Evolutionary conservation across 1,284 basidiomycete species (phyloP).

Genomic region (Flammula alnicola): DNA sequence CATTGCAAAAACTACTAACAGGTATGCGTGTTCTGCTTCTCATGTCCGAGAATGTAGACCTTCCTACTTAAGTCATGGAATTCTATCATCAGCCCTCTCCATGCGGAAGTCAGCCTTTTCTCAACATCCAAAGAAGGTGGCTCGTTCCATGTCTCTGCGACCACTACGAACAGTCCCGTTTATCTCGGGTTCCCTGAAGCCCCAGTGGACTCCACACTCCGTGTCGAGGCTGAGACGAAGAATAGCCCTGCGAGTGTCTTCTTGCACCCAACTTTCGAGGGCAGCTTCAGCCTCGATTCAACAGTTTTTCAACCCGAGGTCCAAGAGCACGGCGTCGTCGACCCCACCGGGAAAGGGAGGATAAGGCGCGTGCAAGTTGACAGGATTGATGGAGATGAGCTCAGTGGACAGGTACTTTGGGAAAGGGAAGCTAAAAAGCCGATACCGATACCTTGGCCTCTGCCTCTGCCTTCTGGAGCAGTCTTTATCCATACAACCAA

Average conservation of each 20-base stretch:
- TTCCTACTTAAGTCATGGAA: neutral
- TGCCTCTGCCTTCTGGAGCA: no score
- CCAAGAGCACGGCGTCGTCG: neutral
- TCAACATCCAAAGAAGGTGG: slow-evolving; percentile 20
- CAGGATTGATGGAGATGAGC: neutral
- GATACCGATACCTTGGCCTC: no score
- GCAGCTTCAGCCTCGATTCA: slow-evolving; percentile 38
- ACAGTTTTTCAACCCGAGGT: neutral
- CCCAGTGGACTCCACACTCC: slow-evolving; percentile 35
- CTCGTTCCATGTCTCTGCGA: slow-evolving; percentile 32
- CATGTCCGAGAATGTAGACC: no score
- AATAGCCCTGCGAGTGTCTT: slow-evolving; percentile 41
- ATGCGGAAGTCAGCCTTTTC: slow-evolving; percentile 10
- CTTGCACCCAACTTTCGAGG: slow-evolving; percentile 48
- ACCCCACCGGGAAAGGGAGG: slow-evolving; percentile 17
- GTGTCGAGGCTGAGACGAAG: slow-evolving; percentile 36
- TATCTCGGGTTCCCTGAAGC: slow-evolving; percentile 37
- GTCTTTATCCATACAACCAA: no score
- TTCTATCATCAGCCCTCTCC: slow-evolving; percentile 5
- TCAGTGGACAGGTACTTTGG: slow-evolving; percentile 9
- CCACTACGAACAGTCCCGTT: slow-evolving; percentile 41
- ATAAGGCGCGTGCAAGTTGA: neutral
- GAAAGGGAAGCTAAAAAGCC: neutral
- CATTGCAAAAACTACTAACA: slow-evolving; percentile 9
- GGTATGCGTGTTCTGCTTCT: neutral